A percentile compares a stretch with the other conserved stretches of the same genome.
Evolutionary conservation across 225 moss, liverwort and hornwort species (phyloP).

Genomic region (Marchantia paleacea): DNA sequence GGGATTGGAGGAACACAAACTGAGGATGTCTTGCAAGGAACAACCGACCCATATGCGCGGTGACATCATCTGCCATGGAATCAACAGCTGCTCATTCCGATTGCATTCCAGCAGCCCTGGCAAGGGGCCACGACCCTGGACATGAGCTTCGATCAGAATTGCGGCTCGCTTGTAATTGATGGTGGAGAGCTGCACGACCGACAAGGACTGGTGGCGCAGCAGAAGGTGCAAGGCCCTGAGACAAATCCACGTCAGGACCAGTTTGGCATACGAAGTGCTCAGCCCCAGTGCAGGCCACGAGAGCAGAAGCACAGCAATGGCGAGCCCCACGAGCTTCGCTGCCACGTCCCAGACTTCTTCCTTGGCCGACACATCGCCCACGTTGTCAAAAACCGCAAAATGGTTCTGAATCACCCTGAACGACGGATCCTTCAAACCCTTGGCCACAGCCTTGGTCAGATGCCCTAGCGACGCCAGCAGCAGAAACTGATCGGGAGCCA

Average conservation of each 20-base stretch:
- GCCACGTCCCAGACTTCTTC: constrained; percentile 96
- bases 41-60: constrained; percentile 45
- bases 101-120: constrained; percentile 42
- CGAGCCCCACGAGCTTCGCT: constrained; percentile 79
- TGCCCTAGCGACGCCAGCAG: constrained; percentile 91
- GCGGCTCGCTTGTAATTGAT: constrained; percentile 50
- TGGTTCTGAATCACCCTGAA: constrained; percentile 95
- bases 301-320: constrained; percentile 54
- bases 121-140: constrained; percentile 31
- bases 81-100: constrained; percentile 37
- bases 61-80: constrained; percentile 38
- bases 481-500: constrained; percentile 81
- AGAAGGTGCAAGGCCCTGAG: constrained; percentile 71
- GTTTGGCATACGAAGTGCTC: constrained; percentile 65
- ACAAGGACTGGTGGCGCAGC: constrained; percentile 77
- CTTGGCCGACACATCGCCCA: constrained; percentile 93
- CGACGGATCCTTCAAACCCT: constrained; percentile 90
- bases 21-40: constrained; percentile 39
- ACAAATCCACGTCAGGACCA: constrained; percentile 65
- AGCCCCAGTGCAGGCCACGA: constrained; percentile 46
- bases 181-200: constrained; percentile 65
- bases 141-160: constrained; percentile 36
- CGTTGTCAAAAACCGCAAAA: constrained; percentile 74
- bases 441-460: constrained; percentile 88
- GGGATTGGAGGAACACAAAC: background rate